phyloP scores from a whole-genome alignment of 2,329 filamentous ascomycete species.

The Neopestalotiopsis clavispora region DNA sequence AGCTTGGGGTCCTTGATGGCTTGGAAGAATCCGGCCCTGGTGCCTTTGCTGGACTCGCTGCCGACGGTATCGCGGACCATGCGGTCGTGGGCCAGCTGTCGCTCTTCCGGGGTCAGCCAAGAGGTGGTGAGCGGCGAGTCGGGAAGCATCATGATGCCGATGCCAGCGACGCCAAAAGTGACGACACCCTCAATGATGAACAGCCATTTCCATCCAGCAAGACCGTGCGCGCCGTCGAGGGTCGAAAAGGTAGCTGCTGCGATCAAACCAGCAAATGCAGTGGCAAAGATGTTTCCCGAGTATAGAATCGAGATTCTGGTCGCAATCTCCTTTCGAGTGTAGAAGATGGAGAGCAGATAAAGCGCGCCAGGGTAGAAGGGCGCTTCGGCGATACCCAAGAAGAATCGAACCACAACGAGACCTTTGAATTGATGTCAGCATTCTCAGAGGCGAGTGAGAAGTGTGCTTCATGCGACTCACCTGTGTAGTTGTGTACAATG shows the following conservation, averaged over 20 bases:
- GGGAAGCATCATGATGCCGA: slow-evolving; percentile 42
- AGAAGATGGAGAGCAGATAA: slow-evolving; percentile 55
- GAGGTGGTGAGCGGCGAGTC: slow-evolving; percentile 42
- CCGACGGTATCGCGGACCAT: slow-evolving; percentile 39
- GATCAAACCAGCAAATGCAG: slow-evolving; percentile 44
- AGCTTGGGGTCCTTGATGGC: slow-evolving; percentile 47
- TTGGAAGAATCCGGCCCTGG: slow-evolving; percentile 45
- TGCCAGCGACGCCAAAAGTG: slow-evolving; percentile 28
- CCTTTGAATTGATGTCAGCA: not conserved
- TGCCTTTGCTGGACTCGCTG: slow-evolving; percentile 36
- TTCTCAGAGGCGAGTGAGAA: not conserved
- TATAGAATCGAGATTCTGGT: slow-evolving; percentile 46
- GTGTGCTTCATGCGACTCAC: not conserved
- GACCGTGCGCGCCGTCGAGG: slow-evolving; percentile 37
- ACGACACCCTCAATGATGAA: slow-evolving; percentile 25
- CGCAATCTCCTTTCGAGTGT: slow-evolving; percentile 50
- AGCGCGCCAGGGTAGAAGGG: slow-evolving; percentile 55
- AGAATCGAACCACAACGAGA: slow-evolving; percentile 24
- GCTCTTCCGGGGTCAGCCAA: slow-evolving; percentile 49
- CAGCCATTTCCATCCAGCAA: slow-evolving; percentile 44
- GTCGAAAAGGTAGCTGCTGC: slow-evolving; percentile 42
- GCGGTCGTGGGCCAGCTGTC: slow-evolving; percentile 45
- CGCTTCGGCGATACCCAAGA: slow-evolving; percentile 49
- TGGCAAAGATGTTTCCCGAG: slow-evolving; percentile 41
- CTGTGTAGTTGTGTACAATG: slow-evolving; percentile 9